phyloP scores from a whole-genome alignment of 768 basidiomycete species.

The Cyclocybe aegerita region DNA sequence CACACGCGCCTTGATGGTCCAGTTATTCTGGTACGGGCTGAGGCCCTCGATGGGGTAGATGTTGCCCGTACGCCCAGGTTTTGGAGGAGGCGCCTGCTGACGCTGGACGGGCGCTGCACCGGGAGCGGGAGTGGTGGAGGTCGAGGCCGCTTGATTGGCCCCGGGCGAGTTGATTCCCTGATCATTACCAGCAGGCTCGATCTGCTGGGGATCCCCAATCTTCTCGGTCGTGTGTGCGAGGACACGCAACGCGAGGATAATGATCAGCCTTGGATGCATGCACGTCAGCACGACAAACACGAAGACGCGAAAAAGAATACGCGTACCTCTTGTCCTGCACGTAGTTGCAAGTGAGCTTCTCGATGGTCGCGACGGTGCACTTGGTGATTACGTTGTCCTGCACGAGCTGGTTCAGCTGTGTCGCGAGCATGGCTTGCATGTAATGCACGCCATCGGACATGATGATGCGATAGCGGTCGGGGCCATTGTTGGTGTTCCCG shows the following conservation, averaged over 20 bases:
- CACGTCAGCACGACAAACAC: conserved; percentile 2
- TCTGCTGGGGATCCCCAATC: conserved; percentile 60
- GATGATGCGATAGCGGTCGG: conserved; percentile 77
- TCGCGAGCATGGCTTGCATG: conserved; percentile 93
- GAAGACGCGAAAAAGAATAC: conserved; percentile 5
- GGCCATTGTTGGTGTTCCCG: conserved; percentile 24
- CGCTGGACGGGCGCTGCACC: conserved; percentile 12
- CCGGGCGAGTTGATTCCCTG: conserved; percentile 25
- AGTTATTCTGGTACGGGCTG: conserved; percentile 96
- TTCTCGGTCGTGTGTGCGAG: conserved; percentile 58
- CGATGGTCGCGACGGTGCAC: conserved; percentile 67
- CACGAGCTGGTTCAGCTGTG: conserved; percentile 80
- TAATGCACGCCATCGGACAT: conserved; percentile 88
- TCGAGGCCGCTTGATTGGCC: conserved; percentile 19
- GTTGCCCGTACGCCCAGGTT: conserved; percentile 29
- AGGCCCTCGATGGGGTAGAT: conserved; percentile 88
- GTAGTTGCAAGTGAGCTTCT: conserved; percentile 77
- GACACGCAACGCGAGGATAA: conserved; percentile 68
- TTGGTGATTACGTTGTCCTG: conserved; percentile 61
- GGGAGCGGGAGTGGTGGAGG: conserved; percentile 19
- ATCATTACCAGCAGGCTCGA: conserved; percentile 26
- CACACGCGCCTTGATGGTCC: conserved; percentile 96
- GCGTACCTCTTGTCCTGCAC: conserved; percentile 83
- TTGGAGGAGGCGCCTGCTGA: conserved; percentile 20
- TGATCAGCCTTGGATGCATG: conserved; percentile 62